These are phyloP conservation scores for Tilletia caries DNA, from an alignment of 1,284 basidiomycete species.

Conservation along the genomic window DNA sequence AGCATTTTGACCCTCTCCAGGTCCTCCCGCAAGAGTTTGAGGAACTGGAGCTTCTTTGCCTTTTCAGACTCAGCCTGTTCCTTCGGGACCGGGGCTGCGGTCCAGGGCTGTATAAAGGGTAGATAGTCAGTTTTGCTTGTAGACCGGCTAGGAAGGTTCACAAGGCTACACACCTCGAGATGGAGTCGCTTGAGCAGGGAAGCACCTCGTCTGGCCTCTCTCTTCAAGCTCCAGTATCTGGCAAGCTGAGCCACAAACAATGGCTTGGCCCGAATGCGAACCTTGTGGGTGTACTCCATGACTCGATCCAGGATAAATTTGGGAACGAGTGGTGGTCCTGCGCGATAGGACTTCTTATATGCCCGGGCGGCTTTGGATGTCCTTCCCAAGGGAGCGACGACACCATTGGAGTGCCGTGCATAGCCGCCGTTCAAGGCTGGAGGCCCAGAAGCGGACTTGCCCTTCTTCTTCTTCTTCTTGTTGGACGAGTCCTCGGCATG, in stretches of 20 bases:
- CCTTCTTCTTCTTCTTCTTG: not conserved
- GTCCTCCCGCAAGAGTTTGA: conserved; percentile 69
- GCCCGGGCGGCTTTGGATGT: conserved; percentile 58
- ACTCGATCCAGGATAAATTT: conserved; percentile 65
- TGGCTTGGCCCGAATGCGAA: conserved; percentile 71
- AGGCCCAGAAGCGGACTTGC: conserved; percentile 20
- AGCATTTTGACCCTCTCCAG: conserved; percentile 72
- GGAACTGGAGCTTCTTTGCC: conserved; percentile 67
- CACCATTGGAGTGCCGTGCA: not conserved
- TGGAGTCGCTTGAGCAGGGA: conserved; percentile 89
- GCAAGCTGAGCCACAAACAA: conserved; percentile 77
- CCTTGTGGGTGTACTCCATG: conserved; percentile 69
- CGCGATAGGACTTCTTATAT: conserved; percentile 60
- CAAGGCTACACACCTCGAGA: conserved; percentile 64
- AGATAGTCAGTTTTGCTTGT: not conserved
- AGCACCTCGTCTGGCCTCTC: conserved; percentile 86
- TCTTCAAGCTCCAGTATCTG: conserved; percentile 93
- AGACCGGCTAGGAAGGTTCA: not conserved
- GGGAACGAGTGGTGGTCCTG: conserved; percentile 61
- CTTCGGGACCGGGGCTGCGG: conserved; percentile 67
- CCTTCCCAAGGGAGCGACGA: not conserved
- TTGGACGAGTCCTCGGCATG: not conserved
- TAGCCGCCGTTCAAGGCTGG: conserved; percentile 19
- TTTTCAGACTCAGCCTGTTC: conserved; percentile 65
- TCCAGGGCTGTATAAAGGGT: conserved; percentile 70